Base-by-base conservation (phyloP, 176 grass and related monocot species). In the Eremochloa ophiuroides region DNA sequence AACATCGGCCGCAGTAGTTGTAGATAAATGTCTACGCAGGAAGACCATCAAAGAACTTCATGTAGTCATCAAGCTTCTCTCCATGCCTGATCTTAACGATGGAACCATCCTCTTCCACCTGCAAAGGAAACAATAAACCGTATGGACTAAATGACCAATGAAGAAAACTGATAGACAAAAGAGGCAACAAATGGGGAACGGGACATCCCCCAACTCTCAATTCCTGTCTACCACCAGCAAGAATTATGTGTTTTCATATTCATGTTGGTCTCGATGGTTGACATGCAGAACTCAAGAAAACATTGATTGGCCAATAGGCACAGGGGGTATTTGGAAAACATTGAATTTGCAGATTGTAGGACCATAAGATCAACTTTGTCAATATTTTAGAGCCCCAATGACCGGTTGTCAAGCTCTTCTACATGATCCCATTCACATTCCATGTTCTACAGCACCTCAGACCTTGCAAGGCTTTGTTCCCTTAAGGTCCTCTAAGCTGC, bases 11-110 rank as follows among this genome's bases (percentile, higher is more conserved):
- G 30, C 28, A 10, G 0, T 23, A 6, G 9, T 42, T 41, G 34
- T 58, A 72, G n/a, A 66, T 9, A 11, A 65, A 63, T 15, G 16
- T 1, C 66, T 86, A 89, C 42, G 73, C 66, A 82, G 78, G 87
- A 15, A 98, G 80, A 42, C 93, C 93, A 74, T 95, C 93, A 38
- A 98, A 98, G 73, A 93, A 95, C 92, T 84, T 95, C 72, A 95
- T 37, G 72, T 84, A 93, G 71, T 98, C 95, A 15, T 93, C 90
- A 72, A 98, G 75, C 56, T 88, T 91, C 82, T 98, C 95, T 18
- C 78, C 95, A 16, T 91, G 92, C 62, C 96, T 93, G 58, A 95
- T 98, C 78, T 95, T 98, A 56, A 86, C 50, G 1, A 98, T 79
- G 15, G 86, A 91, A 8, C 90, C 93, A 38, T 83, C 82, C 26